Base-by-base conservation (phyloP, 495 filamentous ascomycete genomes). In the Hypoxylon intermedium region DNA sequence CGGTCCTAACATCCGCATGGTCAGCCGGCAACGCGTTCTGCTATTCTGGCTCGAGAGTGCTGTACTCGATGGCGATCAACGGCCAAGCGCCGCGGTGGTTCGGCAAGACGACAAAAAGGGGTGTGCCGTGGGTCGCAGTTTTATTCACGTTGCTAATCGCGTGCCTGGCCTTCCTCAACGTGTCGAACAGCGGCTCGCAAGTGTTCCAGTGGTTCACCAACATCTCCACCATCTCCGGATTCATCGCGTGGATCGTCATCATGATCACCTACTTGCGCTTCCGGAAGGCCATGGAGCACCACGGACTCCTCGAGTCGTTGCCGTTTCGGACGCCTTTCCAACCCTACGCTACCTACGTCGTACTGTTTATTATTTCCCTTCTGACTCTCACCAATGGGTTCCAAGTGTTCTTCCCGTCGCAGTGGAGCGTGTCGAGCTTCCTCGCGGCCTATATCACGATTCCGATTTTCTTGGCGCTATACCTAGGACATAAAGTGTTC, bases 41-140 rank as follows among this genome's bases (percentile, higher is more conserved):
- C 49, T 93, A 91, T 75, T 90, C 87, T 26, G 89, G 87, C n/a
- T 88, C 85, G 0, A 84, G 91, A n/a, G 87, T 87, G 50, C 79
- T 93, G 5, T 88, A 89, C 65, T 85, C 85, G 15, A 81, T 90
- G 59, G 86, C 88, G 0, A 45, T 72, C 9, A 77, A 85, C 48
- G 82, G 86, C 5, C 84, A 87, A 28, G 89, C 89, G 0, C 89
- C 89, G 0, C 67, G 65, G 0, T 58, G 87, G 53, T 80, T 92
- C 58, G 55, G 59, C 19, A 71, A 55, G 15, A 87, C 83, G 24
- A 83, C 79, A 36, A 75, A 70, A 28, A 70, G 73, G 23, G 87
- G 87, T 12, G 86, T 90, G 6, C 88, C 87, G 0, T 85, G 80
- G 46, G 75, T 77, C 31, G 84, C 84, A 2, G 86, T 90, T 2